Evolutionary conservation across 129 eudicot genomes (phyloP), one percentile per base, ranked within the genome.

Genomic region (Tanacetum coccineum): DNA sequence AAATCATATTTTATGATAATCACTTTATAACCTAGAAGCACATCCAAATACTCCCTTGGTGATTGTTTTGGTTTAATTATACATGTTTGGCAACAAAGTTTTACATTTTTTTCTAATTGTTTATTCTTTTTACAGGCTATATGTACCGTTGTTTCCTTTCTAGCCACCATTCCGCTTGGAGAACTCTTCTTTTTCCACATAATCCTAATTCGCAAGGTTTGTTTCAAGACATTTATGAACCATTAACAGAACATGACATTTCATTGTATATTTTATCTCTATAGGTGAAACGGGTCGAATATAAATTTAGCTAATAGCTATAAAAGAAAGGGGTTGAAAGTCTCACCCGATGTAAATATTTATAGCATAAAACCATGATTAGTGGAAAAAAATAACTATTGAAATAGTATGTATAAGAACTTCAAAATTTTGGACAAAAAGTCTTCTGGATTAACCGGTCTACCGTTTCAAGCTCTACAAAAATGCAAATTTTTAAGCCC

Each of bases 151-250:
- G 84, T 93, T 54, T 83, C 98, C 6, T 70, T 93, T 59, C 81
- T 88, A 45, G 98, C 96, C 57, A 84, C 81, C 3, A 84, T 93
- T 62, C 98, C 98, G 14, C 72, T 93, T 13, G 98, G 90, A 39
- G 93, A 93, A 63, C 80, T 93, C 62, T 88, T 93, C 84, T 88
- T 88, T 78, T 93, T 93, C 90, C 98, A 93, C 80, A 80, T 93
- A 19, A 83, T 93, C 60, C 86, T 93, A 55, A 93, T 93, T 14
- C 84, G 87, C 53, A 93, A 93, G 98, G 98, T 92, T 26, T 14
- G 75, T 40, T 64, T 58, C 42, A 36, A 39, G 45, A 4, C 21
- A 3, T 32, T 61, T 36, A 32, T 60, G 46, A 60, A 12, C 47
- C 7, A 30, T 13, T 58, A 22, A 58, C 20, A 17, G 8, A 8